Evolutionary conservation across 768 basidiomycete genomes (phyloP).

Genomic region (Lactarius hengduanensis): DNA sequence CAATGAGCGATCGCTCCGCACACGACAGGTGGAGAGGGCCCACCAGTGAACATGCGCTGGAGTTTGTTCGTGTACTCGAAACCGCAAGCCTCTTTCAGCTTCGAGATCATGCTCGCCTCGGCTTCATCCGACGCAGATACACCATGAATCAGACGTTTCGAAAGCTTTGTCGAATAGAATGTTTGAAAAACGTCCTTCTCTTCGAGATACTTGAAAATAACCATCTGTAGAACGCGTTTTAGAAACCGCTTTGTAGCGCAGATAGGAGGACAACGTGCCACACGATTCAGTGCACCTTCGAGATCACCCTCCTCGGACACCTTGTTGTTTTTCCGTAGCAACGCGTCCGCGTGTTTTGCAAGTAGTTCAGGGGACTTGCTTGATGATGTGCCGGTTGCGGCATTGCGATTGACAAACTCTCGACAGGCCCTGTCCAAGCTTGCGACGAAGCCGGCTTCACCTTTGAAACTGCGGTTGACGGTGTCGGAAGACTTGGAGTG

Average conservation of each 20-base stretch:
- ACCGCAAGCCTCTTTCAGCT: slow-evolving; percentile 94
- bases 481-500: slow-evolving; percentile 91
- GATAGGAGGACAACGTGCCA: slow-evolving; percentile 52
- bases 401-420: slow-evolving; percentile 93
- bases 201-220: slow-evolving; percentile 96
- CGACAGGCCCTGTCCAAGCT: slow-evolving; percentile 93
- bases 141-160: slow-evolving; percentile 87
- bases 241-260: neutral
- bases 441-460: slow-evolving; percentile 91
- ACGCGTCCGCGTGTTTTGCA: slow-evolving; percentile 86
- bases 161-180: slow-evolving; percentile 93
- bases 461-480: slow-evolving; percentile 83
- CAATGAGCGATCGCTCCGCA: slow-evolving; percentile 1
- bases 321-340: slow-evolving; percentile 94
- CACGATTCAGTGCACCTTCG: slow-evolving; percentile 86
- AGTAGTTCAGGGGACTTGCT: slow-evolving; percentile 90
- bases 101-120: slow-evolving; percentile 97
- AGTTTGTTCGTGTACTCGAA: slow-evolving; percentile 97
- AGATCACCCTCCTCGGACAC: slow-evolving; percentile 88
- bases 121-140: slow-evolving; percentile 94
- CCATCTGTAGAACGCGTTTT: slow-evolving; percentile 60
- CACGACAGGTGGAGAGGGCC: slow-evolving; percentile 20
- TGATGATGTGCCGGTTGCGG: slow-evolving; percentile 78
- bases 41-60: slow-evolving; percentile 95
- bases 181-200: slow-evolving; percentile 99